Base-by-base conservation (phyloP, 352 stramenopile species). In the Globisporangium recalcitrans region DNA sequence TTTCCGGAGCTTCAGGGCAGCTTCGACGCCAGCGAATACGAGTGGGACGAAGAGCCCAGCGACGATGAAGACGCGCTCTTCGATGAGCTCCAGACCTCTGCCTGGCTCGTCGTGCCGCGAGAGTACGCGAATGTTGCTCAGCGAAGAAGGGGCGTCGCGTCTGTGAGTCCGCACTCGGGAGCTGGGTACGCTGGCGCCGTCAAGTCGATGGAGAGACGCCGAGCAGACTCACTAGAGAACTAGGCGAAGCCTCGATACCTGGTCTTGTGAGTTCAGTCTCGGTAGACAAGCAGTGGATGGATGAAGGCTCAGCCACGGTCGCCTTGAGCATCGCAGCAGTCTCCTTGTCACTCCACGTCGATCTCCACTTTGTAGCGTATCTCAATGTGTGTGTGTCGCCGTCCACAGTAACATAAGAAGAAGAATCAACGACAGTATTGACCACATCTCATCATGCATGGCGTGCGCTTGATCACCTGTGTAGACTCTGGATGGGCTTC, bases 41-140 rank as follows among this genome's bases (percentile, higher is more conserved):
- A 49, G 26, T 63, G 58, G 58, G 48, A 57, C 22, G 58, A 63
- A 55, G 58, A 63, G 47, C 32, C 58, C 6, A 63, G 58, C 19
- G 58, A 63, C 53, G 60, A 80, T 44, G 62, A 78, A 42, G 71
- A 73, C 24, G 64, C 54, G 29, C 51, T 64, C 14, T 77, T 78
- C 48, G 75, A 84, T 27, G 58, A 70, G 26, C 52, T 73, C 13
- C 60, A 80, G 63, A 70, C 64, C 14, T 64, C 75, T 2, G 63
- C 73, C 31, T 80, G 64, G 62, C 69, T 87, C 47, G 63, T 87
- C 19, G 67, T 87, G 54, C 73, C 75, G 4, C 63, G 71, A 14
- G 75, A 73, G 29, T 87, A 69, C 26, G 57, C 67, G 7, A 63
- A 63, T 26, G 38, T 29, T 3, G 13, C 32, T 5, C 51, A 42